Base-by-base conservation (phyloP, 495 filamentous ascomycete species). In the Podospora pseudopauciseta region DNA sequence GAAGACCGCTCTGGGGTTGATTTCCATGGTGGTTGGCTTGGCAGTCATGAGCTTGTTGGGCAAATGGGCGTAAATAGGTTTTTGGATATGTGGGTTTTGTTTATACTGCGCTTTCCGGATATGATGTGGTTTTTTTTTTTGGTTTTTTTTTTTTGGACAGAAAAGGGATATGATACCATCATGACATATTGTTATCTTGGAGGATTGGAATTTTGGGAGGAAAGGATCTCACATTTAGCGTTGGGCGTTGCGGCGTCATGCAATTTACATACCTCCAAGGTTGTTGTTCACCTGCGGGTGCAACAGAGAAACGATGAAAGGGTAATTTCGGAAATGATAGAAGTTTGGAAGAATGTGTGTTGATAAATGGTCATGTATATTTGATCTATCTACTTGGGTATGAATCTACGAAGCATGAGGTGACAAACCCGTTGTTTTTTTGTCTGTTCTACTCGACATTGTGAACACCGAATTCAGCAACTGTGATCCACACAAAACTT, bases 11-110 rank as follows among this genome's bases (percentile, higher is more conserved):
- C 28, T 76, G 18, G 74, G 72, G 9, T 11, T 76, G 32, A 20
- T 49, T 13, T 71, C 69, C 19, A 30, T 75, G 30, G 66, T 76
- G n/a, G 56, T 59, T 4, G 75, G 75, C 2, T 68, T 75, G 72
- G 71, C 44, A 39, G 6, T 75, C 58, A 77, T 77, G 77, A 77
- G 75, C 60, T 67, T 78, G 30, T 66, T 79, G 64, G 73, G 76
- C 26, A 78, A 76, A 60, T 78, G 77, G 74, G 75, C 77, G 53
- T 75, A 61, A 76, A 28, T 32, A 56, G 61, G 7, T 56, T 49
- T 7, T 32, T 15, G 2, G 20, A 62, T 56, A 32, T 11, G 27
- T 60, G 20, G 55, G 60, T 19, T 63, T 9, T 3, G 34, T 70
- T 69, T 68, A 23, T 13, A 58, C 4, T 58, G 55, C 19, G 13